Base-by-base conservation (phyloP, 2,329 filamentous ascomycete species). In the Claviceps pazoutovae region DNA sequence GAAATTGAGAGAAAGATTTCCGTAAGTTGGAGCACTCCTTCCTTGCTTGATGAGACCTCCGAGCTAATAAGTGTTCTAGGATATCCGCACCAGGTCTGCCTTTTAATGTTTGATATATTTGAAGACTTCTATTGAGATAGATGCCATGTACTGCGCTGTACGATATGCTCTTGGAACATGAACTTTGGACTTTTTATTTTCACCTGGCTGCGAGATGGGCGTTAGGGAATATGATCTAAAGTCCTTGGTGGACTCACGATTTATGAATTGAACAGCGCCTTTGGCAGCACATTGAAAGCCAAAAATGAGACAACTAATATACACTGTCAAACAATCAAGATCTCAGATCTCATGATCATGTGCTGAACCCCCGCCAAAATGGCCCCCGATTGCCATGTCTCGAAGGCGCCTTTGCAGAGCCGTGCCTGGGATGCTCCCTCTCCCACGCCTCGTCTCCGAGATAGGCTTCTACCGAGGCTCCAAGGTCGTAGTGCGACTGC, bases 1-100 rank as follows among this genome's bases (percentile, higher is more conserved):
- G 88, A 97, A 69, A 93, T 98, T 62, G 94, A 98, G 74, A 83
- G 93, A 62, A 96, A 96, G 72, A 91, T 98, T 63, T 89, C 86
- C 54, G 76, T 76, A 62, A 64, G 74, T 67, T 34, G 9, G 4
- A 11, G 4, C 30, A 34, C 30, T 11, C 11, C 3, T 11, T 11
- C 30, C 30, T 4, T 34, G 30, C 9, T 34, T 34, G 30, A 34
- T 34, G 9, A 34, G 30, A 4, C 30, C 30, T 4, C 30, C 30
- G 30, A 47, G 49, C 62, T 70, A 58, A 68, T 55, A 37, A 46
- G 19, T 30, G 38, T 9, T 17, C 11, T 53, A 78, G 74, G 76
- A 81, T 54, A 72, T 80, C 48, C 76, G 78, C 48, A 80, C 78
- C 38, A 68, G 78, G 51, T 79, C 77, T 55, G 77, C 78, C 46